A percentile compares a stretch with the other conserved stretches of the same genome.
These are phyloP conservation scores for Papiliotrema terrestris DNA, from an alignment of 1,284 basidiomycete species.

Conservation along the genomic window DNA sequence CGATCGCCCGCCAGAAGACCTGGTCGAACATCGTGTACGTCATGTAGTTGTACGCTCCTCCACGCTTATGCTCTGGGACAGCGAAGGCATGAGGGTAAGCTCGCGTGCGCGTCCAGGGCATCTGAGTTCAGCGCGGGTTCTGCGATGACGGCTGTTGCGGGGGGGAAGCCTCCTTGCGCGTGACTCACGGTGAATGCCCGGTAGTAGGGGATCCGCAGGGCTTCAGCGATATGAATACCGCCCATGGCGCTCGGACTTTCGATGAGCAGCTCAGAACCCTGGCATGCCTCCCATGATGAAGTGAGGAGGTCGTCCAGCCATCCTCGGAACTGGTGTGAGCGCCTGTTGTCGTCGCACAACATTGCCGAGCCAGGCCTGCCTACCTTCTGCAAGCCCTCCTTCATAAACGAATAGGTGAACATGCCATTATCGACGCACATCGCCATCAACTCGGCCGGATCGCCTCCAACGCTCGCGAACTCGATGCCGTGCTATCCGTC, in stretches of 20 bases:
- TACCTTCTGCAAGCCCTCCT: conserved; percentile 83
- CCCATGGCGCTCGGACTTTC: conserved; percentile 97
- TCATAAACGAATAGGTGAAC: conserved; percentile 90
- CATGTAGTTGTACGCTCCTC: conserved; percentile 97
- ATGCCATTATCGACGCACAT: conserved; percentile 96
- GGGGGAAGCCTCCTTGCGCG: conserved; percentile 8
- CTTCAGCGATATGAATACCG: conserved; percentile 98
- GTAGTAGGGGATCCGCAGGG: conserved; percentile 87
- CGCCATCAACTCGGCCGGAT: conserved; percentile 91
- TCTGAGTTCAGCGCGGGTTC: conserved; percentile 31
- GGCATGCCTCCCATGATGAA: conserved; percentile 93
- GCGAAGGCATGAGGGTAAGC: conserved; percentile 98
- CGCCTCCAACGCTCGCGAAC: conserved; percentile 88
- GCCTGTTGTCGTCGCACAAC: neutral
- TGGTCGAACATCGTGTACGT: conserved; percentile 75
- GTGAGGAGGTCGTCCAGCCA: conserved; percentile 94
- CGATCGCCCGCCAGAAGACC: conserved; percentile 92
- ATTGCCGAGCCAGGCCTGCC: conserved; percentile 3
- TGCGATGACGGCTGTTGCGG: no score
- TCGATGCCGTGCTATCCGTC: conserved; percentile 76
- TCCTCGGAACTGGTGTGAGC: conserved; percentile 71
- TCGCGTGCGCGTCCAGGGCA: conserved; percentile 61
- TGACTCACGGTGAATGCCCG: conserved; percentile 81
- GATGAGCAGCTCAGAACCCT: conserved; percentile 85
- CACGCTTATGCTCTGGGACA: conserved; percentile 90